phyloP scores from a whole-genome alignment of 768 basidiomycete species.

The Leucogyrophana mollusca region DNA sequence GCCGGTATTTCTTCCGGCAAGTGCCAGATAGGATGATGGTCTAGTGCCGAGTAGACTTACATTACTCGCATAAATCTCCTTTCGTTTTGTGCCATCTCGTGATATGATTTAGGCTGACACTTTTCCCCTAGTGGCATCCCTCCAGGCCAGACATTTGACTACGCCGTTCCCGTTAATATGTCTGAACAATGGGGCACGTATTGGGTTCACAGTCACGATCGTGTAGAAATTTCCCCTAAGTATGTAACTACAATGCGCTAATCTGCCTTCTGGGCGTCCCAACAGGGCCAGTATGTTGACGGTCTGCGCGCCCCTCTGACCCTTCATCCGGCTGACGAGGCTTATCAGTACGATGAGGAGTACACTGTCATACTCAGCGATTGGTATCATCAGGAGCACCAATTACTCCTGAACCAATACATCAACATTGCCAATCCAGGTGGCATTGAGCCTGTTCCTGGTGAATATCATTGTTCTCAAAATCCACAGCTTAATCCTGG shows the following conservation, averaged over 20 bases:
- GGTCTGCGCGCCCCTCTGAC: conserved; percentile 87
- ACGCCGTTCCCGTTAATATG: conserved; percentile 66
- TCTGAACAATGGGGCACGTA: conserved; percentile 79
- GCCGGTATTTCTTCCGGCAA: too few species aligned
- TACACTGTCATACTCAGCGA: conserved; percentile 84
- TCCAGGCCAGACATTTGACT: conserved; percentile 65
- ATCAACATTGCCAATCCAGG: conserved; percentile 73
- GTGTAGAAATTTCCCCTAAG: conserved; percentile 31
- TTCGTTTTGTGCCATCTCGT: too few species aligned
- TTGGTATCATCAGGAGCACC: conserved; percentile 88
- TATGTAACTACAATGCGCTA: not conserved
- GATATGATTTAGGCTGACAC: too few species aligned
- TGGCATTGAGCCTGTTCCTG: conserved; percentile 88
- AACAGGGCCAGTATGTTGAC: conserved; percentile 86
- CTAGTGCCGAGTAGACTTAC: too few species aligned
- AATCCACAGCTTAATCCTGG: not conserved
- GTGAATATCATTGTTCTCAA: conserved; percentile 33
- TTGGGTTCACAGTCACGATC: conserved; percentile 74
- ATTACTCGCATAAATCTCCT: too few species aligned
- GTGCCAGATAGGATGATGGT: too few species aligned
- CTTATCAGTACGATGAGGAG: conserved; percentile 83
- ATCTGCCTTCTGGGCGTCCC: not conserved
- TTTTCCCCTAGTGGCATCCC: conserved; percentile 80
- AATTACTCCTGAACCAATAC: conserved; percentile 60
- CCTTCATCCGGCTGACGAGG: conserved; percentile 67